Evolutionary conservation across 176 grass and related monocot species (phyloP).

Genomic region (Phoenix roebelenii): DNA sequence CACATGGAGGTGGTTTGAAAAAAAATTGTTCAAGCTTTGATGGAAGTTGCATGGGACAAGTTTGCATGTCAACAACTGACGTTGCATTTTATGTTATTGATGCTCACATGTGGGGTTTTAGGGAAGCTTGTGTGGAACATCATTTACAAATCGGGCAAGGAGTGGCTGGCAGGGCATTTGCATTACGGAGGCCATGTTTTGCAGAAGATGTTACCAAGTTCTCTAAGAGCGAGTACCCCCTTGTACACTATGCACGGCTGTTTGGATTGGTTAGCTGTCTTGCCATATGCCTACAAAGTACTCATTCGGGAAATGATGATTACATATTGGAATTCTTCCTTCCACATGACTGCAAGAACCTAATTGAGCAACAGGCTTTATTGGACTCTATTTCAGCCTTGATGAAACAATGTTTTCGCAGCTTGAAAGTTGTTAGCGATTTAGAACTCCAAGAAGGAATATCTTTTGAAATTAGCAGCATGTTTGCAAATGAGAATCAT

Average conservation of each 20-base stretch:
- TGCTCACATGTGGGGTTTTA: slow-evolving; percentile 25
- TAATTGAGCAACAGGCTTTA: slow-evolving; percentile 4
- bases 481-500: slow-evolving; percentile 4
- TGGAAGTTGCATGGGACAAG: slow-evolving; percentile 19
- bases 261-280: slow-evolving; percentile 18
- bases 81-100: slow-evolving; percentile 25
- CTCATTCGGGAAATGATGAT: slow-evolving; percentile 13
- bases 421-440: not conserved
- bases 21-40: slow-evolving; percentile 25
- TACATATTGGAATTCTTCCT: slow-evolving; percentile 30
- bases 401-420: slow-evolving; percentile 14
- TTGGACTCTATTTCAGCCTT: slow-evolving; percentile 11
- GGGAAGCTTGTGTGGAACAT: slow-evolving; percentile 23
- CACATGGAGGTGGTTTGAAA: slow-evolving; percentile 14
- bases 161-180: slow-evolving; percentile 23
- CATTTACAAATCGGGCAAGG: slow-evolving; percentile 25
- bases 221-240: slow-evolving; percentile 19
- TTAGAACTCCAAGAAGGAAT: slow-evolving; percentile 9
- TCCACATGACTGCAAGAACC: slow-evolving; percentile 5
- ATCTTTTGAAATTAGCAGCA: slow-evolving; percentile 11
- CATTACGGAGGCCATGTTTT: slow-evolving; percentile 12
- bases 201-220: slow-evolving; percentile 14
- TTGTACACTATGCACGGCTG: slow-evolving; percentile 28
- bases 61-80: slow-evolving; percentile 25
- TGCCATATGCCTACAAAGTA: slow-evolving; percentile 15